Percentiles rank a stretch among this genome's conserved stretches.
Evolutionary conservation across 805 yeast genomes (phyloP).

Genomic region (Priceomyces fermenticarens): DNA sequence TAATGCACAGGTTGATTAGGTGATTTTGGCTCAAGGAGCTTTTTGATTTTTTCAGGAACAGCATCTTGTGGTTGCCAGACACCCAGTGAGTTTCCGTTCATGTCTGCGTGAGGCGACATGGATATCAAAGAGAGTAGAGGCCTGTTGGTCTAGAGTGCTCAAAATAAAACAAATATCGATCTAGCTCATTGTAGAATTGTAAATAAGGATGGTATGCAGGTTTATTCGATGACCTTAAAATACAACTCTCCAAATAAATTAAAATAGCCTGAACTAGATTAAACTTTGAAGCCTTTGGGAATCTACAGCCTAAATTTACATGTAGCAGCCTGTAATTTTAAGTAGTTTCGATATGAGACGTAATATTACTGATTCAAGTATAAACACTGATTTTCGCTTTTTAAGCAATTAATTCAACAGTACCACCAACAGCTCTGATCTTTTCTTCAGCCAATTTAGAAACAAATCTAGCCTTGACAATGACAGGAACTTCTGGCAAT

Average conservation of each 20-base stretch:
- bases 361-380: constrained; percentile 10
- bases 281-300: too few relatives aligned
- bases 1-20: constrained; percentile 37
- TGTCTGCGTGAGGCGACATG: constrained; percentile 1
- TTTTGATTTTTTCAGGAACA: constrained; percentile 16
- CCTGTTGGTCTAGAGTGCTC: too few relatives aligned
- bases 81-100: neutral
- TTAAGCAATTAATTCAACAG: constrained; percentile 98
- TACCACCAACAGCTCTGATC: constrained; percentile 99
- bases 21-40: constrained; percentile 7
- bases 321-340: too few relatives aligned
- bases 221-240: neutral
- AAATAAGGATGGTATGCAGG: neutral
- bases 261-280: too few relatives aligned
- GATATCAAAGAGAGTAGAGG: too few relatives aligned
- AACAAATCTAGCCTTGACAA: constrained; percentile 99
- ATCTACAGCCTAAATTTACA: too few relatives aligned
- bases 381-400: constrained; percentile 9
- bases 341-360: constrained; percentile 7
- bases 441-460: constrained; percentile 99
- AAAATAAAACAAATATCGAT: too few relatives aligned
- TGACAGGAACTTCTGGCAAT: constrained; percentile 96
- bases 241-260: neutral
- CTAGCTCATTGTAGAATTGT: neutral
- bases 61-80: constrained; percentile 56